Evolutionary conservation across 1,139 yeast genomes (phyloP).

Genomic region (Magnusiomyces paraingens): DNA sequence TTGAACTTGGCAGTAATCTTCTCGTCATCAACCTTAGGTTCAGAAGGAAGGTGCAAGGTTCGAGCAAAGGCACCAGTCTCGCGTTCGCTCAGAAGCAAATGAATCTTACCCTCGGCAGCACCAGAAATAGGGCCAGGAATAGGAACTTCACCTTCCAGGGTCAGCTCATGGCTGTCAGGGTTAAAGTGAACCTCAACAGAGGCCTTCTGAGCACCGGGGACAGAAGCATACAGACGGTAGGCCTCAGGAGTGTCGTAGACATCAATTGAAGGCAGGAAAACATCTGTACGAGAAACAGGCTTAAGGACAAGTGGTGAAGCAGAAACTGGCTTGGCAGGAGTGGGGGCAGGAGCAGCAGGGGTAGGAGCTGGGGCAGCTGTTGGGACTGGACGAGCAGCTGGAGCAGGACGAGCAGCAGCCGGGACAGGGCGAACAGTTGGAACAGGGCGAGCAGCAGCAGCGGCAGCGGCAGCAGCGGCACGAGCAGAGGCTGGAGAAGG

Average conservation of each 20-base stretch:
- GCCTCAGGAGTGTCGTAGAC: conserved; percentile 43
- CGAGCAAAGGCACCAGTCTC: conserved; percentile 39
- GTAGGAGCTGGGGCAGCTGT: background rate
- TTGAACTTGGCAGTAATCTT: conserved; percentile 45
- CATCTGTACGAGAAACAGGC: conserved; percentile 3
- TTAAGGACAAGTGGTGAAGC: conserved; percentile 1
- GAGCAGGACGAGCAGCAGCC: conserved; percentile 43
- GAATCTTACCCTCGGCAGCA: background rate
- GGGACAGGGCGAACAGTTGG: background rate
- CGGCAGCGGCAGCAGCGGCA: conserved; percentile 59
- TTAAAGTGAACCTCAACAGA: conserved; percentile 51
- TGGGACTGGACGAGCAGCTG: conserved; percentile 69
- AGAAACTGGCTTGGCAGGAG: background rate
- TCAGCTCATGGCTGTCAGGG: conserved; percentile 43
- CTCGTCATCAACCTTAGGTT: conserved; percentile 46
- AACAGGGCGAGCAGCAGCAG: conserved; percentile 32
- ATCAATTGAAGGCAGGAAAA: conserved; percentile 42
- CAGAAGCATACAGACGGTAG: conserved; percentile 42
- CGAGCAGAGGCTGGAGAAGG: background rate
- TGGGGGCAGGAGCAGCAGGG: background rate
- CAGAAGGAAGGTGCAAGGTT: conserved; percentile 46
- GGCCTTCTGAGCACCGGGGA: conserved; percentile 49
- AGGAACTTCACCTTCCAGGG: conserved; percentile 40
- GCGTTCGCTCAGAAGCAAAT: conserved; percentile 9
- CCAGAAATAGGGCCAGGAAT: conserved; percentile 18